Evolutionary conservation across 2,329 filamentous ascomycete species (phyloP).

Genomic region (Paecilomyces fulvus): DNA sequence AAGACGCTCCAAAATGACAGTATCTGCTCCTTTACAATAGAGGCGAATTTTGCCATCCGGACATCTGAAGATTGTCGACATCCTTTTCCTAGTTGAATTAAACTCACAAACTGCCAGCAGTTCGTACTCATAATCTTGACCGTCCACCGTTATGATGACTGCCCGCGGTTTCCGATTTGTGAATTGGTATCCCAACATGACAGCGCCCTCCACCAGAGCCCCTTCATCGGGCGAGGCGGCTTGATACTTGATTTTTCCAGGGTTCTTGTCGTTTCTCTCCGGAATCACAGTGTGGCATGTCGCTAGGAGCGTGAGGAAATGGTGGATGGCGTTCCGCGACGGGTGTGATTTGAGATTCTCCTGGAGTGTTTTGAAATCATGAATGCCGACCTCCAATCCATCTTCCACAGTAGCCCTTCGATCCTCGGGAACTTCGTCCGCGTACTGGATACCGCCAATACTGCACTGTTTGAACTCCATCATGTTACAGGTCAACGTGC

Average conservation of each 20-base stretch:
- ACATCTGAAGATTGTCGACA: conserved; percentile 95
- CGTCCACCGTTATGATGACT: conserved; percentile 73
- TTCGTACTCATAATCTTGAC: conserved; percentile 71
- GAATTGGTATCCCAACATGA: conserved; percentile 79
- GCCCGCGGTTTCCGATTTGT: conserved; percentile 79
- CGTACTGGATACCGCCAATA: conserved; percentile 89
- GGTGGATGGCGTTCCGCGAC: conserved; percentile 57
- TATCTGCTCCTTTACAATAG: conserved; percentile 96
- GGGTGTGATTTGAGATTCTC: conserved; percentile 59
- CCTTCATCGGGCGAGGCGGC: conserved; percentile 96
- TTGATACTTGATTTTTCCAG: conserved; percentile 87
- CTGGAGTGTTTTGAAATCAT: conserved; percentile 70
- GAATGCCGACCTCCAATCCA: conserved; percentile 66
- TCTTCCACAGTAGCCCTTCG: conserved; percentile 71
- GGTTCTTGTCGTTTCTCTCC: conserved; percentile 69
- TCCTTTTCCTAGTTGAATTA: conserved; percentile 93
- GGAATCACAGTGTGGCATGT: conserved; percentile 98
- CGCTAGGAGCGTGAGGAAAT: conserved; percentile 78
- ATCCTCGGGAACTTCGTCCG: conserved; percentile 86
- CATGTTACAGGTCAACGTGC: conserved; percentile 93
- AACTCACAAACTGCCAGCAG: conserved; percentile 97
- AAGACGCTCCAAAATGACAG: conserved; percentile 88
- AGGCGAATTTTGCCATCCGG: conserved; percentile 90
- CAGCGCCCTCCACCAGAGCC: conserved; percentile 87
- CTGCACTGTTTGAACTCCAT: conserved; percentile 98